phyloP scores from a whole-genome alignment of 495 filamentous ascomycete genomes.

The Aspergillus homomorphus region DNA sequence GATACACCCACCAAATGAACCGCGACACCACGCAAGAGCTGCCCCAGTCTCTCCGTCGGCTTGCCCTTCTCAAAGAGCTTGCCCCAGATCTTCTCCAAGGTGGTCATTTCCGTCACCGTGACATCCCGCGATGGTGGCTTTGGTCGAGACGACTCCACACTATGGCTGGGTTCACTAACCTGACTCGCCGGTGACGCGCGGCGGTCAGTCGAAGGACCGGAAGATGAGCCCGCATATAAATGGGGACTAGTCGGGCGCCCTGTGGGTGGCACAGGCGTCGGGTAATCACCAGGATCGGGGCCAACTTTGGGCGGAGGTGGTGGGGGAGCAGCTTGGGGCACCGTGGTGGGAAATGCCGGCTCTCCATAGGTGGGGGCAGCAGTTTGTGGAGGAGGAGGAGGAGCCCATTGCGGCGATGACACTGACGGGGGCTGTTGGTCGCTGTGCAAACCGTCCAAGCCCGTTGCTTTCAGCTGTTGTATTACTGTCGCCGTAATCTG shows the following conservation, averaged over 20 bases:
- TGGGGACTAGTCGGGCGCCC: constrained; percentile 25
- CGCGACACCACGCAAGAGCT: constrained; percentile 75
- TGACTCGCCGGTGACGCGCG: constrained; percentile 36
- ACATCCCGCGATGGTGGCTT: constrained; percentile 40
- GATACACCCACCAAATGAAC: constrained; percentile 64
- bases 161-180: constrained; percentile 28
- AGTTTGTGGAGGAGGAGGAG: constrained; percentile 10
- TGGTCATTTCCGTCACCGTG: constrained; percentile 53
- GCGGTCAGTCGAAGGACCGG: constrained; percentile 23
- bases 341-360: constrained; percentile 24
- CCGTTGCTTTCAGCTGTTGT: constrained; percentile 48
- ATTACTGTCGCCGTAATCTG: constrained; percentile 54
- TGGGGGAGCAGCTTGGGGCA: constrained; percentile 20
- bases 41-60: constrained; percentile 63
- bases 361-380: constrained; percentile 29
- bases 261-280: constrained; percentile 40
- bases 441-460: constrained; percentile 35
- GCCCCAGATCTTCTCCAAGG: constrained; percentile 72
- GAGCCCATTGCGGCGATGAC: constrained; percentile 31
- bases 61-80: constrained; percentile 68
- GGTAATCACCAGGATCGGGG: constrained; percentile 37
- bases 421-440: constrained; percentile 27
- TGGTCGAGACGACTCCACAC: constrained; percentile 36
- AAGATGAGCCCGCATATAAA: constrained; percentile 23
- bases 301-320: constrained; percentile 18